Conservation (phyloP, 2,329 filamentous ascomycete species). For the Whalleya microplaca region DNA sequence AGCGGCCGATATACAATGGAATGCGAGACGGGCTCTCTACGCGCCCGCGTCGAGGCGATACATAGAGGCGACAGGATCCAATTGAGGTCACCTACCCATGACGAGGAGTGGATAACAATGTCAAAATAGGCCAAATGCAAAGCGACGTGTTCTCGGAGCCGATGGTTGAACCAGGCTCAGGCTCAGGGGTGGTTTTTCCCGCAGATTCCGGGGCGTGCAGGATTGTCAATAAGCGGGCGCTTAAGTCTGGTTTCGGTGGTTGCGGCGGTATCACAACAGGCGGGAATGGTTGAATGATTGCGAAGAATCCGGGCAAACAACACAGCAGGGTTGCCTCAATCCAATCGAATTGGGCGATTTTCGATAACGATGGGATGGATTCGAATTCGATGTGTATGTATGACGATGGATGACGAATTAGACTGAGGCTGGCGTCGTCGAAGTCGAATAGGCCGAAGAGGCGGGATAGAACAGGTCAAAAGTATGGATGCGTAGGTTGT, state of each 20-base stretch:
- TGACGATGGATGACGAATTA: not conserved
- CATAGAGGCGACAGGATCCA: not conserved
- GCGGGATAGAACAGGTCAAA: too few relatives aligned
- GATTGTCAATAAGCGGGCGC: conserved; percentile 4
- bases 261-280: conserved; percentile 11
- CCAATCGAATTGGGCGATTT: not conserved
- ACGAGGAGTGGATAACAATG: conserved; percentile 2
- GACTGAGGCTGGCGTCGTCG: not conserved
- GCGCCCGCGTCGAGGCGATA: not conserved
- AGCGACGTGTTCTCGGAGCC: not conserved
- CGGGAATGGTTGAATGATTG: conserved; percentile 3
- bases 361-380: not conserved
- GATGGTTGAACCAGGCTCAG: not conserved
- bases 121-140: not conserved
- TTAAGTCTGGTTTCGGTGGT: conserved; percentile 9
- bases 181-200: not conserved
- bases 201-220: conserved; percentile 8
- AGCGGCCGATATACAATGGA: conserved; percentile 9
- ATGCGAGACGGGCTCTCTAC: conserved; percentile 1
- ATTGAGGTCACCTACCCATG: conserved; percentile 19
- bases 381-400: not conserved
- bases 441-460: not conserved
- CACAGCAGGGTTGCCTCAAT: not conserved
- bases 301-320: not conserved
- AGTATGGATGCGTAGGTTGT: not conserved